A percentile compares a stretch with the other conserved stretches of the same genome.
phyloP scores from a whole-genome alignment of 305 asterid genomes.

The Salvia sclarea region DNA sequence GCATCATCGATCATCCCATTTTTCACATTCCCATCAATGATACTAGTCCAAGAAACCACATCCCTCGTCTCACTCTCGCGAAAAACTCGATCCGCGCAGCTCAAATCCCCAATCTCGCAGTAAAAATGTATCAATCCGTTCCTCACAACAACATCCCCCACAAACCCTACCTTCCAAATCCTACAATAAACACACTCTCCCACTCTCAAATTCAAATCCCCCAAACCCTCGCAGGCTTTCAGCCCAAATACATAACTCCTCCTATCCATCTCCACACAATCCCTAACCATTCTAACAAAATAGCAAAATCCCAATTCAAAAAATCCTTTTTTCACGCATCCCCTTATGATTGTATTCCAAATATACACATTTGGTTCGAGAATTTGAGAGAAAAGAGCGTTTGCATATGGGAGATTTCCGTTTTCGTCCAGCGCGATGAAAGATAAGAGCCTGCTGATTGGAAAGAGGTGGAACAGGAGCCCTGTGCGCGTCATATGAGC shows the following conservation, averaged over 20 bases:
- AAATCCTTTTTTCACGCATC: conserved; percentile 43
- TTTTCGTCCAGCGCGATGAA: conserved; percentile 55
- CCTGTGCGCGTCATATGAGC: conserved; percentile 69
- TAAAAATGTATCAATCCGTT: conserved; percentile 69
- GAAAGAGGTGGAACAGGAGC: conserved; percentile 43
- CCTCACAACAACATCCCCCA: conserved; percentile 53
- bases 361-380: conserved; percentile 57
- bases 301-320: conserved; percentile 45
- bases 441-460: conserved; percentile 46
- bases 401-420: conserved; percentile 52
- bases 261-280: conserved; percentile 43
- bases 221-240: conserved; percentile 51
- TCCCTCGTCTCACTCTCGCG: conserved; percentile 52
- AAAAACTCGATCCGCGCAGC: conserved; percentile 45
- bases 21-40: conserved; percentile 62
- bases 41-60: conserved; percentile 75
- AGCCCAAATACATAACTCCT: conserved; percentile 45
- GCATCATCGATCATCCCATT: conserved; percentile 59
- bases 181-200: conserved; percentile 56
- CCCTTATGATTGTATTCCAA: conserved; percentile 72
- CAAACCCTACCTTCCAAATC: conserved; percentile 61
- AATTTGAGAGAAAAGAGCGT: conserved; percentile 51
- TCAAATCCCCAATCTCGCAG: conserved; percentile 42
- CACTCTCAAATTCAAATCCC: conserved; percentile 36
- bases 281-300: conserved; percentile 51